Conservation (phyloP, 225 moss, liverwort and hornwort species). For the Physcomitrium patens region DNA sequence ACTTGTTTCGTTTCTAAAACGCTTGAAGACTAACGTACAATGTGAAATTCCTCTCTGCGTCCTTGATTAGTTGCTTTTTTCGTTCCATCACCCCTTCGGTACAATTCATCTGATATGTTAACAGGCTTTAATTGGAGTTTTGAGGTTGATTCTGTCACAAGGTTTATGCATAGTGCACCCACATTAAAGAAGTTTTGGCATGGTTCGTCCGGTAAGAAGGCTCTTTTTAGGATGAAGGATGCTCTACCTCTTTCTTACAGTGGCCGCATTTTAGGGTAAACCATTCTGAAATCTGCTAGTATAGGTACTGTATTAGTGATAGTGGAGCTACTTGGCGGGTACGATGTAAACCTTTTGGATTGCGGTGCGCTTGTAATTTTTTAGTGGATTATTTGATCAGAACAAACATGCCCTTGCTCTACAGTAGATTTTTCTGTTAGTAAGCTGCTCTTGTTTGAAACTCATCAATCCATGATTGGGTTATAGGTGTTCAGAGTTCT, state of each 20-base stretch:
- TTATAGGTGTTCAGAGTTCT: too few relatives aligned
- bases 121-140: neutral
- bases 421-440: neutral
- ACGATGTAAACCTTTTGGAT: neutral
- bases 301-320: neutral
- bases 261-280: too few relatives aligned
- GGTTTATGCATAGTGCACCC: too few relatives aligned
- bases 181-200: too few relatives aligned
- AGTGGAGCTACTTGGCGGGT: neutral
- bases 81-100: neutral
- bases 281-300: too few relatives aligned
- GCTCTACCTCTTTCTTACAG: too few relatives aligned
- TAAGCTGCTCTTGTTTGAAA: neutral
- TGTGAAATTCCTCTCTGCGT: neutral
- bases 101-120: neutral
- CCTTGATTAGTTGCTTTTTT: neutral
- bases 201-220: too few relatives aligned
- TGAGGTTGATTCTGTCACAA: neutral
- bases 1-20: neutral
- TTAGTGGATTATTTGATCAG: neutral
- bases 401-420: constrained; percentile 1
- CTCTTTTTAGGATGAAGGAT: too few relatives aligned
- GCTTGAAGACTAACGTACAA: neutral
- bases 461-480: neutral
- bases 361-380: neutral